A percentile compares a stretch with the other conserved stretches of the same genome.
phyloP scores from a whole-genome alignment of 805 yeast species.

The Pichia membranifaciens region DNA sequence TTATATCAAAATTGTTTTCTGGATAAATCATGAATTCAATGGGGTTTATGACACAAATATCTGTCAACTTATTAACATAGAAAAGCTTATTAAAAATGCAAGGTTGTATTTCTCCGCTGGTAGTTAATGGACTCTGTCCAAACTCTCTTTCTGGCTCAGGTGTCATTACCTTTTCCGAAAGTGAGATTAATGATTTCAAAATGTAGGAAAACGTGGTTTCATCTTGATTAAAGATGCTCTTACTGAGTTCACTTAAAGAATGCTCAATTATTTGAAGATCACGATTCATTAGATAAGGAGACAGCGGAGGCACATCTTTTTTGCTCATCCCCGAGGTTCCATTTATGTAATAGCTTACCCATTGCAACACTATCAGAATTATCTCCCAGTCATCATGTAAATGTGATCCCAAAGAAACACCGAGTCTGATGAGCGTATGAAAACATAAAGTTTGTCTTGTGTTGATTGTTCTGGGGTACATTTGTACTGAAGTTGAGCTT shows the following conservation, averaged over 20 bases:
- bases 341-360: slow-evolving; percentile 68
- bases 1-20: slow-evolving; percentile 40
- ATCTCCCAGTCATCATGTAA: slow-evolving; percentile 63
- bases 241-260: slow-evolving; percentile 56
- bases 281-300: slow-evolving; percentile 36
- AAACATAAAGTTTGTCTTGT: slow-evolving; percentile 70
- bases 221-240: slow-evolving; percentile 54
- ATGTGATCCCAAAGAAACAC: slow-evolving; percentile 74
- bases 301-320: slow-evolving; percentile 38
- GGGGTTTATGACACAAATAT: slow-evolving; percentile 47
- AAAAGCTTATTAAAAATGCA: slow-evolving; percentile 55
- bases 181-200: slow-evolving; percentile 38
- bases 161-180: slow-evolving; percentile 32
- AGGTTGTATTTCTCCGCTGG: slow-evolving; percentile 21
- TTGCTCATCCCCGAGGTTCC: slow-evolving; percentile 46
- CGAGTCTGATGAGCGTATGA: slow-evolving; percentile 71
- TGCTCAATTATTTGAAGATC: slow-evolving; percentile 49
- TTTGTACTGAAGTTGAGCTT: background rate
- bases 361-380: slow-evolving; percentile 60
- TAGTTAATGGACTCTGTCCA: slow-evolving; percentile 20
- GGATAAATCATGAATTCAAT: slow-evolving; percentile 41
- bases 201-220: slow-evolving; percentile 44
- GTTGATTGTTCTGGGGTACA: slow-evolving; percentile 43
- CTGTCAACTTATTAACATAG: slow-evolving; percentile 48
- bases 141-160: slow-evolving; percentile 6